Evolutionary conservation across 2,329 filamentous ascomycete genomes (phyloP), one percentile per base, ranked within the genome.

Genomic region (Incumbomyces delicatus): DNA sequence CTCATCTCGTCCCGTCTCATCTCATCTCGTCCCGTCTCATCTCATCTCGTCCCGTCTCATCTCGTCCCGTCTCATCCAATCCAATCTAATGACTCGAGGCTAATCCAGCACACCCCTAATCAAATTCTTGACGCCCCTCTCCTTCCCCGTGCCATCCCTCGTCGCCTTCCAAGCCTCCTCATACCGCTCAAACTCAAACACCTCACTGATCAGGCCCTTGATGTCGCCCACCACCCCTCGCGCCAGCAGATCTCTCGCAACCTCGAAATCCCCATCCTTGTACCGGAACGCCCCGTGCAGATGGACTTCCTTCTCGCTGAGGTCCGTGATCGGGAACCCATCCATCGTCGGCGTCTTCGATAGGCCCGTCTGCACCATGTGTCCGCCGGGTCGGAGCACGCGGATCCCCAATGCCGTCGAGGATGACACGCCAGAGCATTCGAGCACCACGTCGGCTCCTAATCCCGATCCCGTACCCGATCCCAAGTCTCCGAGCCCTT

Each of bases 401-500:
- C 70, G 60, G 8, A 73, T 54, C 20, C 69, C 71, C 12, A 65
- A 68, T 37, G 70, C 67, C 17, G 71, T 63, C 43, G 70, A 67
- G 2, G 62, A 60, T 13, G 63, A 62, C 0, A 66, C 67, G 2
- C 71, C 70, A 1, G 69, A 65, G 1, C 69, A 66, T 51, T 68
- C 59, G 20, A 71, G 67, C 12, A 64, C 65, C 17, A 68, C 58
- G 50, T 71, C 60, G 14, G 61, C 61, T 2, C 68, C 63, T 20
- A 65, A 49, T 0, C n/a, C n/a, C n/a, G n/a, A n/a, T n/a, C n/a
- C n/a, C n/a, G n/a, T n/a, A n/a, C n/a, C n/a, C n/a, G n/a, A n/a
- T n/a, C n/a, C n/a, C n/a, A n/a, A n/a, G n/a, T n/a, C n/a, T n/a
- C n/a, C n/a, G n/a, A n/a, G n/a, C n/a, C 64, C 63, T 40, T 69